These are phyloP conservation scores for Microbotryum violaceum DNA, from an alignment of 1,284 basidiomycete species.

Conservation along the genomic window DNA sequence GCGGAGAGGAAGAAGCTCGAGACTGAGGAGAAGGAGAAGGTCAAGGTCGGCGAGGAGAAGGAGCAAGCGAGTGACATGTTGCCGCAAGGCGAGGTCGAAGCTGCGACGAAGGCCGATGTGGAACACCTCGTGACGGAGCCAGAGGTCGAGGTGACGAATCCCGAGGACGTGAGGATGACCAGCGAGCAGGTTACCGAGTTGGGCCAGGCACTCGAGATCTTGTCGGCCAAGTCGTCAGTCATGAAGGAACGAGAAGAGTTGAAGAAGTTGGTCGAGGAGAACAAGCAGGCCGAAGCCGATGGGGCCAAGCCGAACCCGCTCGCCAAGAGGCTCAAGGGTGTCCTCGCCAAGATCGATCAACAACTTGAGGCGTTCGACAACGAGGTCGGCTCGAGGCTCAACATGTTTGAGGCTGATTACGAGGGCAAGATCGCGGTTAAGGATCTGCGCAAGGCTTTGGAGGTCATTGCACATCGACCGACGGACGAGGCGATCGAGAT, in stretches of 20 bases:
- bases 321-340: slow-evolving; percentile 86
- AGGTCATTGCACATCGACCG: slow-evolving; percentile 85
- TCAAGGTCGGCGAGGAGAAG: slow-evolving; percentile 44
- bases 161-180: slow-evolving; percentile 81
- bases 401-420: slow-evolving; percentile 86
- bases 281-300: slow-evolving; percentile 64
- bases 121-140: slow-evolving; percentile 4
- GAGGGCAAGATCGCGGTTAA: slow-evolving; percentile 85
- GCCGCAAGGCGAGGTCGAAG: slow-evolving; percentile 21
- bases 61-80: slow-evolving; percentile 40
- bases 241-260: slow-evolving; percentile 93
- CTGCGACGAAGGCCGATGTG: not conserved
- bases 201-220: slow-evolving; percentile 79
- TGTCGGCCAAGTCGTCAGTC: slow-evolving; percentile 93
- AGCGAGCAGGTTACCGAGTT: slow-evolving; percentile 92
- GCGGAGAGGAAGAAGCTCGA: slow-evolving; percentile 14
- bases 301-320: slow-evolving; percentile 54
- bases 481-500: slow-evolving; percentile 82
- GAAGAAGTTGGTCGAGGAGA: slow-evolving; percentile 81
- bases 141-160: slow-evolving; percentile 14
- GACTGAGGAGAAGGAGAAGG: slow-evolving; percentile 58
- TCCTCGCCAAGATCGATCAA: slow-evolving; percentile 92
- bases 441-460: slow-evolving; percentile 82
- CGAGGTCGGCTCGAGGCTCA: slow-evolving; percentile 75
- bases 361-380: slow-evolving; percentile 86